phyloP scores from a whole-genome alignment of 2,329 filamentous ascomycete species.

The Trichoderma atrobrunneum region DNA sequence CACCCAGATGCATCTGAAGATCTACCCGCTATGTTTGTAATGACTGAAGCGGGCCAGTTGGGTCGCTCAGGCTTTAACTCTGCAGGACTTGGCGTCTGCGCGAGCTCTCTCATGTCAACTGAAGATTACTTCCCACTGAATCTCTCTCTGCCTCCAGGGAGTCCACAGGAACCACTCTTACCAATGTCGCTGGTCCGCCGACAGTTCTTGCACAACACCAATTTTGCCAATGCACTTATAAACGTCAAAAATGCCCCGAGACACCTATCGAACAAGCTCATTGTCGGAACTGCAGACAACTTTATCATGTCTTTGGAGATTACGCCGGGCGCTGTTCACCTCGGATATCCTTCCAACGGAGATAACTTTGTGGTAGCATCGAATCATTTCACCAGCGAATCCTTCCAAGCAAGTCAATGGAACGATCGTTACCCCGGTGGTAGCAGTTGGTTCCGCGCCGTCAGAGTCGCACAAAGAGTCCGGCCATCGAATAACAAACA shows the following conservation, averaged over 20 bases:
- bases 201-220: constrained; percentile 13
- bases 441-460: constrained; percentile 20
- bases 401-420: constrained; percentile 12
- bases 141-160: background rate
- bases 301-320: constrained; percentile 1
- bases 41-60: background rate
- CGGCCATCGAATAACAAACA: background rate
- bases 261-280: constrained; percentile 19
- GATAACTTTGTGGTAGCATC: background rate
- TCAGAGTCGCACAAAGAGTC: background rate
- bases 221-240: constrained; percentile 12
- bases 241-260: constrained; percentile 17
- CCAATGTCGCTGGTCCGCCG: constrained; percentile 18
- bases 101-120: constrained; percentile 20
- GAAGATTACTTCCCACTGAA: constrained; percentile 17
- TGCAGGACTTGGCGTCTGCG: constrained; percentile 12
- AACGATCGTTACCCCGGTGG: constrained; percentile 17
- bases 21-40: background rate
- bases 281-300: constrained; percentile 16
- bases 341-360: background rate
- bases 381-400: constrained; percentile 18
- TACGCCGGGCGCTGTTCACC: background rate
- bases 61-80: constrained; percentile 19
- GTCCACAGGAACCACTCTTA: background rate
- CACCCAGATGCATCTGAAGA: constrained; percentile 17